These are phyloP conservation scores for Sechiopsis laciniata DNA, from an alignment of 306 rosid species.

Conservation along the genomic window DNA sequence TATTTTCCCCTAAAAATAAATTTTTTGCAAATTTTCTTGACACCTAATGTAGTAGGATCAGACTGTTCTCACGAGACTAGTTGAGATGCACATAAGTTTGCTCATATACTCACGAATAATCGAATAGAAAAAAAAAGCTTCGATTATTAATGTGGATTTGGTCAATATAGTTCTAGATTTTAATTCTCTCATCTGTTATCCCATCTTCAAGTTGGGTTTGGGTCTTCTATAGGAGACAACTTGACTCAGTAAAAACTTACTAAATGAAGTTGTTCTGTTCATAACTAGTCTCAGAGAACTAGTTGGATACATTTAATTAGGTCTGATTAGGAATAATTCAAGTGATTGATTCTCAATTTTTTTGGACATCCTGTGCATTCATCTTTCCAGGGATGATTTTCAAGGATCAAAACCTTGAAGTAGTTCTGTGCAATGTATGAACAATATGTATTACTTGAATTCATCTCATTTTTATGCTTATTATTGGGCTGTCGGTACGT, in stretches of 20 bases:
- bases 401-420: background rate
- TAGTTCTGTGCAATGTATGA: background rate
- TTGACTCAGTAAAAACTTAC: background rate
- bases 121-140: background rate
- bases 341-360: background rate
- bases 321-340: background rate
- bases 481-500: background rate
- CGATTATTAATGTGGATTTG: background rate
- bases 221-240: background rate
- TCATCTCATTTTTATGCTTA: conserved; percentile 6
- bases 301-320: background rate
- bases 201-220: background rate
- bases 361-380: background rate
- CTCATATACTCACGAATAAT: no score
- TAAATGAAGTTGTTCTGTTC: background rate
- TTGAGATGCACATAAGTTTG: no score
- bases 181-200: background rate
- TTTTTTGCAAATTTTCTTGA: no score
- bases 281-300: background rate
- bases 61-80: no score
- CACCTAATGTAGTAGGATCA: no score
- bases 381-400: background rate
- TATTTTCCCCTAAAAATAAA: no score
- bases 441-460: background rate
- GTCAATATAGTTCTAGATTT: background rate